These are phyloP conservation scores for Penicillium angulare DNA, from an alignment of 495 filamentous ascomycete species.

Conservation along the genomic window DNA sequence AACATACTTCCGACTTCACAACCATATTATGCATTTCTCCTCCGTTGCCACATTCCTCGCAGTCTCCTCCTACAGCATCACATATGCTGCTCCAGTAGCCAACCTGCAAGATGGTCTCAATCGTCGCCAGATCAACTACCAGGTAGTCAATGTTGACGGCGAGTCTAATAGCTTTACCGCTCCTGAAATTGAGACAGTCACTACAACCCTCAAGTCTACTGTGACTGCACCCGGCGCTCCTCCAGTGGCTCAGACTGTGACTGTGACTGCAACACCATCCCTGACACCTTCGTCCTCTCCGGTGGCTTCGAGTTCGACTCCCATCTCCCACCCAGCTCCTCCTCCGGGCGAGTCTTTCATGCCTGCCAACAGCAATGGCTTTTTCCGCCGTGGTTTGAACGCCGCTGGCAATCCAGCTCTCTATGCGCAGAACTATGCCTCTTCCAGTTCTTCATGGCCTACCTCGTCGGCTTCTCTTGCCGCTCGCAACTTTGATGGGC, in stretches of 20 bases:
- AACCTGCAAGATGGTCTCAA: constrained; percentile 25
- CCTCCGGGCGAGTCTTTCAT: constrained; percentile 14
- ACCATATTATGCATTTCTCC: constrained; percentile 37
- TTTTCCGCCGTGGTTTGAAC: constrained; percentile 23
- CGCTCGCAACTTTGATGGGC: constrained; percentile 7
- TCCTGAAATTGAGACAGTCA: constrained; percentile 31
- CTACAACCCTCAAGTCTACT: constrained; percentile 26
- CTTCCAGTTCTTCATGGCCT: constrained; percentile 5
- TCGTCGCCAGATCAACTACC: constrained; percentile 37
- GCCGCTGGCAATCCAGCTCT: constrained; percentile 19
- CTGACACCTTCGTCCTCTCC: constrained; percentile 15
- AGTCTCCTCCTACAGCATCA: constrained; percentile 28
- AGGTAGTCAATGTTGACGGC: constrained; percentile 50
- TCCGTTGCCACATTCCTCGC: constrained; percentile 25
- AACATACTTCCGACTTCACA: neutral
- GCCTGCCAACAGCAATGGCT: constrained; percentile 8
- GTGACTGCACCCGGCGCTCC: constrained; percentile 16
- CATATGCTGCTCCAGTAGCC: constrained; percentile 35
- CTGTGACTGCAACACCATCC: constrained; percentile 29
- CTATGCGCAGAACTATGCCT: constrained; percentile 18
- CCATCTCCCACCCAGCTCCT: constrained; percentile 9
- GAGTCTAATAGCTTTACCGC: constrained; percentile 22
- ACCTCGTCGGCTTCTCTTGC: constrained; percentile 7
- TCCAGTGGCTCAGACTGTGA: constrained; percentile 29
- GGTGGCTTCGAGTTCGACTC: constrained; percentile 13